Evolutionary conservation across 768 basidiomycete genomes (phyloP), one percentile per base, ranked within the genome.

Genomic region (Pholiota conissans): DNA sequence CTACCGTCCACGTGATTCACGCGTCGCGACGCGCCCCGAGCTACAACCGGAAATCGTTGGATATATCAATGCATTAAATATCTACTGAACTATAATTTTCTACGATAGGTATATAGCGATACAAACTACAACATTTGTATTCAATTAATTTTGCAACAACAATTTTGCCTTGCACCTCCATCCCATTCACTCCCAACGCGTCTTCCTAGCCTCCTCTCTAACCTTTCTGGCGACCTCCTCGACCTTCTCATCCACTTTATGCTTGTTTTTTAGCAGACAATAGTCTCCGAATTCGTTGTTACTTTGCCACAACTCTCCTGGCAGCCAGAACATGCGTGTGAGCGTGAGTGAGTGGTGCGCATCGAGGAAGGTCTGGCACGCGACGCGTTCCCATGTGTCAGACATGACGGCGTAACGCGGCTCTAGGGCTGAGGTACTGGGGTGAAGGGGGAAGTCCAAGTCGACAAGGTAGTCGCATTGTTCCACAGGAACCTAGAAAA

Each of bases 401-500:
- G 71, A 69, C 65, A 93, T 84, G 22, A 78, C 62, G 26, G 84
- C 82, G 71, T 93, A 95, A 30, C 93, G 87, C n/a, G 91, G 93
- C 67, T 97, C 95, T 46, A 83, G 72, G 4, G 62, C 29, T 13
- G 86, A 83, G 34, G 67, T 69, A 10, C 73, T 67, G 1, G 89
- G 83, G 61, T 90, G 85, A 0, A 74, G 71, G 0, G 95, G 94
- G 69, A 92, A 93, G 73, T 95, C 90, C 40, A 93, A 82, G 71
- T 98, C 94, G 61, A 99, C 78, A 58, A 99, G 77, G 73, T 96
- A 98, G 70, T 93, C 90, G 69, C 97, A 99, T 37, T 82, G 76
- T 20, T 82, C 74, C 20, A 85, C 73, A 24, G 87, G 77, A 29
- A 91, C 87, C 96, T 90, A 37, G 6, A 47, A 4, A 47, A 10